Base-by-base conservation (phyloP, 2,329 filamentous ascomycete species). In the Talaromyces atroroseus region DNA sequence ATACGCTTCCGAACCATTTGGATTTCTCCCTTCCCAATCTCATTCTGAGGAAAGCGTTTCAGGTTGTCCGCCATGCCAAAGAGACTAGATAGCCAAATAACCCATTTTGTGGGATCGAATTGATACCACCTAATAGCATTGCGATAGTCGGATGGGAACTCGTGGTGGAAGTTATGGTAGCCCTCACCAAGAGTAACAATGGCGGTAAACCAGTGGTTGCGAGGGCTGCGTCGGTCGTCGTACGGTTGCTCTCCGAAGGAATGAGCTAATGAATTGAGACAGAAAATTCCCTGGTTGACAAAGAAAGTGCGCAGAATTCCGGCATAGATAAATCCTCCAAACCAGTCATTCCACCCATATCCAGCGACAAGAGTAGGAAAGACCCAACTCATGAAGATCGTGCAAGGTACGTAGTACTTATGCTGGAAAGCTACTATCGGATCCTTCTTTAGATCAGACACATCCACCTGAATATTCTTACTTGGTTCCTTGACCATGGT, bases 81-180 rank as follows among this genome's bases (percentile, higher is more conserved):
- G 75, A 87, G 83, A 82, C 92, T 94, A 86, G 88, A 92, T 58
- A 79, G 66, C 85, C 85, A 90, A 78, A 95, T 95, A 70, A 78
- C 82, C 89, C 90, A 94, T 79, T 95, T 95, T 72, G 90, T 95
- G 49, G 90, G 90, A 72, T 95, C 90, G 68, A 95, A 95, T 76
- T 95, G 90, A 77, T 85, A 87, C 89, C 90, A 95, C 75, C 90
- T 81, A 64, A 94, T 92, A 60, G 89, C 90, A 71, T 95, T 95
- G 71, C 90, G 89, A 83, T 94, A 95, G 74, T 95, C 90, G 11
- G 89, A 92, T 54, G 90, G 90, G 76, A 95, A 95, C 74, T 95
- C 90, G 81, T 95, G 90, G 77, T 95, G 90, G 82, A 95, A 95
- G 82, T 95, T 95, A 82, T 95, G 90, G 78, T 95, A 95, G 29